Conservation (phyloP, 1,139 yeast genomes). For the Meyerozyma elateridarum region DNA sequence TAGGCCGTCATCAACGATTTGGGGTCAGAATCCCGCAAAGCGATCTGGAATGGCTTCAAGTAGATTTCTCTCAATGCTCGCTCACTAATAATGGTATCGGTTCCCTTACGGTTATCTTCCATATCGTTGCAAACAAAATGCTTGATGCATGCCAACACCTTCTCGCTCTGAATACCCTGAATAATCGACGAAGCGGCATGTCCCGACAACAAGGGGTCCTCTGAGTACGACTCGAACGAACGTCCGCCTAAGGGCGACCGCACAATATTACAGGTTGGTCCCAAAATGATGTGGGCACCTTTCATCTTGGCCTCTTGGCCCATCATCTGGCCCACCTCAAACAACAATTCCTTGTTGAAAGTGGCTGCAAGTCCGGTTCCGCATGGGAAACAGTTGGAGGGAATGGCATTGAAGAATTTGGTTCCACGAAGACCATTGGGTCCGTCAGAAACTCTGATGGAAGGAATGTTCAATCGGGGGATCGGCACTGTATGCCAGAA, state of each 20-base stretch:
- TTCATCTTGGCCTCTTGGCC: slow-evolving; percentile 47
- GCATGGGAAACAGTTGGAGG: slow-evolving; percentile 51
- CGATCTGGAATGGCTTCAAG: slow-evolving; percentile 58
- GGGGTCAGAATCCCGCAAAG: slow-evolving; percentile 47
- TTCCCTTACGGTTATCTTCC: slow-evolving; percentile 49
- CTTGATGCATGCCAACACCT: slow-evolving; percentile 54
- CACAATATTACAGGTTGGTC: slow-evolving; percentile 54
- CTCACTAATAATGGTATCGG: slow-evolving; percentile 46
- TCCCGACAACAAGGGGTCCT: slow-evolving; percentile 58
- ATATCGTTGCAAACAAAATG: slow-evolving; percentile 60
- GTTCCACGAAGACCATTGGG: slow-evolving; percentile 56
- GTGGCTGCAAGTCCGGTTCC: slow-evolving; percentile 43
- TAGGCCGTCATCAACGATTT: slow-evolving; percentile 55
- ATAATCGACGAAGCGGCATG: slow-evolving; percentile 44
- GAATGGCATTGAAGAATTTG: slow-evolving; percentile 39
- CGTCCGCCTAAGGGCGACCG: slow-evolving; percentile 64
- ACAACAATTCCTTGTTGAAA: slow-evolving; percentile 21
- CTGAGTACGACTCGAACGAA: slow-evolving; percentile 58
- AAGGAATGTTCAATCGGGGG: slow-evolving; percentile 37
- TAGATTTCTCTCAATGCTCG: slow-evolving; percentile 60
- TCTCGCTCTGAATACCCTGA: slow-evolving; percentile 49
- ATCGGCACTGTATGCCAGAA: slow-evolving; percentile 54
- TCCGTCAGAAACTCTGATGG: slow-evolving; percentile 41
- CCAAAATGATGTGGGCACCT: slow-evolving; percentile 46
- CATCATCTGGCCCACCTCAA: slow-evolving; percentile 44